Base-by-base conservation (phyloP, 2,329 filamentous ascomycete species). In the Helminthosporium solani region DNA sequence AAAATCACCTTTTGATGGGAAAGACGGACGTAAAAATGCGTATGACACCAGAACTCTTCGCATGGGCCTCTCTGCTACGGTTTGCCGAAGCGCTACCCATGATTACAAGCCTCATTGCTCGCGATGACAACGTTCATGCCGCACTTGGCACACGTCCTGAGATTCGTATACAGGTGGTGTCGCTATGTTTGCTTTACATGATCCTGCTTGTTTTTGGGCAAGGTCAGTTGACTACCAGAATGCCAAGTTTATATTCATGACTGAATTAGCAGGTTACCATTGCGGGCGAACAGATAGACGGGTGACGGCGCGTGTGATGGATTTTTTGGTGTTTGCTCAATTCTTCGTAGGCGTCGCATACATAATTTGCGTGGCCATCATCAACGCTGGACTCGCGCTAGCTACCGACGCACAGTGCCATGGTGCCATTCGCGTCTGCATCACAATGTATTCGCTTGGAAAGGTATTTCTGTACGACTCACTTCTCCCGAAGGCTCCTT, bases 391-490 rank as follows among this genome's bases (percentile, higher is more conserved):
- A 5, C 41, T 68, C n/a, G 64, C 62, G 12, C 40, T 69, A 4
- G 46, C 53, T 6, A 56, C 57, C 9, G 33, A 55, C n/a, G 36
- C 23, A 6, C 51, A 61, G 28, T 73, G 70, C 43, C 39, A 57
- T 15, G 56, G 50, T 12, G 65, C 62, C 2, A 68, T 70, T 46
- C 57, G 65, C 44, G 44, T 68, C 15, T 73, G 70, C 44, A 58
- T 73, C 11, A 54, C 54, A 6, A 64, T 71, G 50, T 72, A 71
- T 44, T 50, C 61, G 20, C 47, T 38, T 9, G 58, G 58, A 30
- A 72, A 73, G 41, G 48, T 66, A 2, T 16, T 56, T 14, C 47
- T 69, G 48, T 61, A 38, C 47, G 56, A 47, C 12, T 6, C 4
- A 6, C 14, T 7, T 27, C 9, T 8, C 5, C 7, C 11, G 7